Evolutionary conservation across 2,329 filamentous ascomycete species (phyloP).

Genomic region (Beauveria sp.): DNA sequence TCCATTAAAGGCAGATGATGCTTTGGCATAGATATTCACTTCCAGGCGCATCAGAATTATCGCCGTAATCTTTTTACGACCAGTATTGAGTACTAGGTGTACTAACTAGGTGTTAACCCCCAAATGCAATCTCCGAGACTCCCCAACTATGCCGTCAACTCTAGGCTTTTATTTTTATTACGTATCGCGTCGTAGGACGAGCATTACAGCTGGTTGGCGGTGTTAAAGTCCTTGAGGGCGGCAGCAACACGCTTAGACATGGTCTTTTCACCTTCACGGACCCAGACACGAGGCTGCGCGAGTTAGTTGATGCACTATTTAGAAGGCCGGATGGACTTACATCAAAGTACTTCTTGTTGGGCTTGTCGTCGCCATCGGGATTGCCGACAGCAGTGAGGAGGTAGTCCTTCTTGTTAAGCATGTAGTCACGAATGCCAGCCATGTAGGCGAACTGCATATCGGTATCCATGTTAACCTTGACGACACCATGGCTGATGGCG

Average conservation of each 20-base stretch:
- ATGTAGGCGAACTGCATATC: slow-evolving; percentile 96
- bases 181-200: not conserved
- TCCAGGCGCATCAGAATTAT: not conserved
- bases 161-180: not conserved
- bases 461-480: slow-evolving; percentile 99
- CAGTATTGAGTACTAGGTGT: not conserved
- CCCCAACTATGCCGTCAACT: not conserved
- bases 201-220: slow-evolving; percentile 26
- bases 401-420: slow-evolving; percentile 93
- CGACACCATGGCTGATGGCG: slow-evolving; percentile 86
- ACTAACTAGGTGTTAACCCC: not conserved
- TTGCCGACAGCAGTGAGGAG: slow-evolving; percentile 81
- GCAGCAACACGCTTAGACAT: slow-evolving; percentile 76
- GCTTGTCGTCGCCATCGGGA: slow-evolving; percentile 92
- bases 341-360: slow-evolving; percentile 95
- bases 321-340: slow-evolving; percentile 24
- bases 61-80: not conserved
- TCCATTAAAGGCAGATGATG: not conserved
- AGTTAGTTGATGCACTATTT: slow-evolving; percentile 5
- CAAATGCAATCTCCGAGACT: slow-evolving; percentile 5
- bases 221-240: slow-evolving; percentile 87
- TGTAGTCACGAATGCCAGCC: slow-evolving; percentile 86
- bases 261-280: slow-evolving; percentile 93
- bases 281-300: slow-evolving; percentile 77
- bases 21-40: not conserved